Base-by-base conservation (phyloP, 1,284 basidiomycete genomes). In the Farysia itapuensis region DNA sequence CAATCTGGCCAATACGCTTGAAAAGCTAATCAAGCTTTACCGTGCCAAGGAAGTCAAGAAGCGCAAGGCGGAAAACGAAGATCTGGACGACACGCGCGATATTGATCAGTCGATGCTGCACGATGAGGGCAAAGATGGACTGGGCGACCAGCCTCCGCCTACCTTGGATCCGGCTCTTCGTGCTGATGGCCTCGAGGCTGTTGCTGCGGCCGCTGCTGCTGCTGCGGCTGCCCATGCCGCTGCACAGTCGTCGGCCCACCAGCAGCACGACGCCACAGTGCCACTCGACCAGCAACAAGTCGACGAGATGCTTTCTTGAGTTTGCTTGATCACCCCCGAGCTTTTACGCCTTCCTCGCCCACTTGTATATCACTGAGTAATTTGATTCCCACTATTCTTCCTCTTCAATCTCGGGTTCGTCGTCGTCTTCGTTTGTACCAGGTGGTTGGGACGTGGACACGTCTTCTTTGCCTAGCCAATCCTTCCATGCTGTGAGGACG, bases 401-500 rank as follows among this genome's bases (percentile, higher is more conserved):
- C 9, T 54, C 44, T n/a, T 50, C 38, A 15, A 45, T 42, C 11
- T 54, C 51, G 0, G 44, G 44, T 6, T 46, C 39, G 2, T 56
- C 28, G 3, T 33, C 9, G 13, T 11, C 26, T 28, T 28, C 26
- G 26, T 9, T 9, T n/a, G 9, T 28, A 9, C 26, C 26, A 28
- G n/a, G 11, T 28, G 9, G 31, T 33, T 33, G 8, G n/a, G n/a
- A n/a, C n/a, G n/a, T n/a, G n/a, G n/a, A n/a, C n/a, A n/a, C n/a
- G n/a, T 29, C 34, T 23, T 64, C 50, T 18, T 64, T 53, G 8
- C 54, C 54, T 5, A 40, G 26, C 60, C 54, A 64, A 18, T 53
- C 49, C 21, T 63, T 63, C 59, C 59, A 63, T 4, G 30, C 26
- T 3, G 59, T 57, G 5, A 63, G 25, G 14, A 57, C 3, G 3